phyloP scores from a whole-genome alignment of 2,329 filamentous ascomycete species.

The Penicillium sp. region DNA sequence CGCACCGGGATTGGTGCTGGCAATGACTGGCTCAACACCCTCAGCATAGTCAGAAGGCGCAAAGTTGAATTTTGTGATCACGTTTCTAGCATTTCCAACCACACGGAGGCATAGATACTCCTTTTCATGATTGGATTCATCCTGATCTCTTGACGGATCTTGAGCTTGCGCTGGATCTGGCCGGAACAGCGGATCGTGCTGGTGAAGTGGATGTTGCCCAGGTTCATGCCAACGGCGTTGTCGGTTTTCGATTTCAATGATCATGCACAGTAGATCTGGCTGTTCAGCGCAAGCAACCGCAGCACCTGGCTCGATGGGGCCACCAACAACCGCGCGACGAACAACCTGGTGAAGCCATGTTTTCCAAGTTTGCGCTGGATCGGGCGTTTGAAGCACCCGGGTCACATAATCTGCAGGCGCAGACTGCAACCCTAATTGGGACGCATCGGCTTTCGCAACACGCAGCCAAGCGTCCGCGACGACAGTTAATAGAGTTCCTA shows the following conservation, averaged over 20 bases:
- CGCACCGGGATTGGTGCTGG: not conserved
- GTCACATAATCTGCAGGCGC: conserved; percentile 34
- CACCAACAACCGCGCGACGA: conserved; percentile 39
- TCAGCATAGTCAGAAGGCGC: conserved; percentile 37
- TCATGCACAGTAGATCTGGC: conserved; percentile 39
- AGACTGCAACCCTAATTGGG: conserved; percentile 37
- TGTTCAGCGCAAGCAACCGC: conserved; percentile 30
- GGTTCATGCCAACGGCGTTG: conserved; percentile 44
- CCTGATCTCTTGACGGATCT: not conserved
- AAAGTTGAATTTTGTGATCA: conserved; percentile 38
- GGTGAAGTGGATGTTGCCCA: conserved; percentile 21
- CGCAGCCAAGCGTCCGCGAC: conserved; percentile 47
- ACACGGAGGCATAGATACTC: conserved; percentile 37
- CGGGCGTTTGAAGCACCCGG: conserved; percentile 27
- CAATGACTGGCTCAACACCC: conserved; percentile 13
- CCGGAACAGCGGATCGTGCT: conserved; percentile 9
- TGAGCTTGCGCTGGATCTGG: not conserved
- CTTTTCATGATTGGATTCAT: conserved; percentile 23
- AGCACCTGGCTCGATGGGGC: conserved; percentile 24
- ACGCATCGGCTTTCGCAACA: conserved; percentile 37
- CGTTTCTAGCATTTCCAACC: conserved; percentile 34
- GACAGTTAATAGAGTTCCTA: conserved; percentile 46
- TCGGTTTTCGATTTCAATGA: conserved; percentile 43
- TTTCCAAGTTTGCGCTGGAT: conserved; percentile 35
- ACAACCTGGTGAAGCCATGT: conserved; percentile 41